These are phyloP conservation scores for Pythium apleroticum DNA, from an alignment of 352 stramenopile species.

Conservation along the genomic window DNA sequence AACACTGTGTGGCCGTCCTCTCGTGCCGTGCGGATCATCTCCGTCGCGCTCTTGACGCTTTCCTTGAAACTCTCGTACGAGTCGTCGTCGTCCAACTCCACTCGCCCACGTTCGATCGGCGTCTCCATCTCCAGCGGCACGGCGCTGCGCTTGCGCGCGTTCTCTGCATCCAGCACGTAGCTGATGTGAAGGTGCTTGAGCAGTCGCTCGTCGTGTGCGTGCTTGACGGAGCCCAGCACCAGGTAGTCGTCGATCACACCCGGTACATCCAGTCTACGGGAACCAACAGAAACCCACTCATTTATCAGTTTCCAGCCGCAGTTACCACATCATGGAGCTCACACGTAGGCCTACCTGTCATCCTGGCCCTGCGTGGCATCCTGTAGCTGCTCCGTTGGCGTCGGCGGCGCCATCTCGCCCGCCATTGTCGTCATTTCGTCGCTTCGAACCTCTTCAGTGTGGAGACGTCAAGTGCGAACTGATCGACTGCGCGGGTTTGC, in stretches of 20 bases:
- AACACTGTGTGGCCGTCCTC: constrained; percentile 52
- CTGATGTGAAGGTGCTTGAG: constrained; percentile 54
- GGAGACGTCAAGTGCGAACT: background rate
- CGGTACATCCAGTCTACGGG: constrained; percentile 53
- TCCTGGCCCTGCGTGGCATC: constrained; percentile 16
- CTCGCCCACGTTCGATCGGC: constrained; percentile 35
- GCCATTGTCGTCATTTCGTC: constrained; percentile 14
- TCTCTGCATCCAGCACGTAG: constrained; percentile 61
- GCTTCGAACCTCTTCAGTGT: constrained; percentile 3
- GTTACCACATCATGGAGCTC: background rate
- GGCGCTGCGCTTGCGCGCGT: constrained; percentile 50
- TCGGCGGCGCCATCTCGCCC: constrained; percentile 8
- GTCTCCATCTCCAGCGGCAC: constrained; percentile 22
- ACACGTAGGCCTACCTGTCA: constrained; percentile 15
- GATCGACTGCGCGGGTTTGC: background rate
- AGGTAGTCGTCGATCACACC: constrained; percentile 54
- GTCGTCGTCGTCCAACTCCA: constrained; percentile 68
- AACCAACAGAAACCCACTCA: background rate
- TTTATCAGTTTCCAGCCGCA: background rate
- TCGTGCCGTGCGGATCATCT: constrained; percentile 42
- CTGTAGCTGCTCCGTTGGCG: background rate
- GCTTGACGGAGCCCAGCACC: constrained; percentile 59
- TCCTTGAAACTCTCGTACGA: constrained; percentile 58
- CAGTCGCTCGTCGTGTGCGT: constrained; percentile 52
- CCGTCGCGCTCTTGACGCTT: constrained; percentile 41